A percentile compares a stretch with the other conserved stretches of the same genome.
These are phyloP conservation scores for Boletus rufocinnamomeus DNA, from an alignment of 768 basidiomycete species.

Conservation along the genomic window DNA sequence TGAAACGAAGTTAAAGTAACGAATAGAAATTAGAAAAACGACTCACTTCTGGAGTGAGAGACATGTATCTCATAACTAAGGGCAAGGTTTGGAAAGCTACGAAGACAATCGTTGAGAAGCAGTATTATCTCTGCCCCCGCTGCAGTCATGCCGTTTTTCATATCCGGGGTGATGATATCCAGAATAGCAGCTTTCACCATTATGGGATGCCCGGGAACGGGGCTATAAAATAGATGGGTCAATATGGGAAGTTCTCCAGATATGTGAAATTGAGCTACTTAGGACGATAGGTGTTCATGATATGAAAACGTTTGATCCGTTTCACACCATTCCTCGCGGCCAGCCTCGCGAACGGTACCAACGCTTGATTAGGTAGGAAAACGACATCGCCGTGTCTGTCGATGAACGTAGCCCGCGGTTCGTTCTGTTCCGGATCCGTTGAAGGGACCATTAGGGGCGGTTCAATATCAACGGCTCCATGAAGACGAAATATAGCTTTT, in stretches of 20 bases:
- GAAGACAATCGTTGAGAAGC: constrained; percentile 64
- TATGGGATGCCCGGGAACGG: constrained; percentile 72
- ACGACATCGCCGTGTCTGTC: constrained; percentile 82
- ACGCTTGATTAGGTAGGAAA: constrained; percentile 66
- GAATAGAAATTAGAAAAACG: background rate
- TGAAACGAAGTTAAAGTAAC: constrained; percentile 31
- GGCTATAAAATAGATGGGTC: constrained; percentile 37
- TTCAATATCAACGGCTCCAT: constrained; percentile 88
- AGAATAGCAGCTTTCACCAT: constrained; percentile 74
- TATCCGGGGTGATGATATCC: constrained; percentile 81
- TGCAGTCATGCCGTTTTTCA: constrained; percentile 60
- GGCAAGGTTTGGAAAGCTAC: constrained; percentile 68
- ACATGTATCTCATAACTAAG: constrained; percentile 74
- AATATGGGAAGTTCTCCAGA: background rate
- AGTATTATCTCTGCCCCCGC: constrained; percentile 76
- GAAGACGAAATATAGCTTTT: constrained; percentile 76
- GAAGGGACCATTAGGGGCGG: constrained; percentile 83
- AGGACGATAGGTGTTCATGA: constrained; percentile 69
- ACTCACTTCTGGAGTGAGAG: constrained; percentile 74
- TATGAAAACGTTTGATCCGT: constrained; percentile 83
- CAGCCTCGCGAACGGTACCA: constrained; percentile 78
- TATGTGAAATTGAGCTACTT: constrained; percentile 45
- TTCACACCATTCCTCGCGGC: constrained; percentile 67
- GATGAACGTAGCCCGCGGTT: constrained; percentile 69
- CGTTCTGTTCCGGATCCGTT: constrained; percentile 60